These are phyloP conservation scores for Setaria italica DNA, from an alignment of 202 grass and related monocot genomes.

Conservation along the genomic window DNA sequence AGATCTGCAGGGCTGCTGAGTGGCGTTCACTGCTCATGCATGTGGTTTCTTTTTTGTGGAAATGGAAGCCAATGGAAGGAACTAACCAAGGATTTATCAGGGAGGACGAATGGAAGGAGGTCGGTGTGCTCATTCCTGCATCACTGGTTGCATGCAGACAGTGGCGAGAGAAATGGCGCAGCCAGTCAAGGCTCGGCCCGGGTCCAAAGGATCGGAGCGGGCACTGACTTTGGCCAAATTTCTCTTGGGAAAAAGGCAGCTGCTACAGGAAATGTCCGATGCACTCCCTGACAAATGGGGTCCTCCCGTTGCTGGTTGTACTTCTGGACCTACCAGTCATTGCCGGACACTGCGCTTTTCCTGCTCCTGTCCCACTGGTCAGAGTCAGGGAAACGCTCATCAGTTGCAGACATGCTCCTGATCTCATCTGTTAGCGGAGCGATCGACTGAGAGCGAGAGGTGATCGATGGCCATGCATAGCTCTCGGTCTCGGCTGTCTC, in stretches of 20 bases:
- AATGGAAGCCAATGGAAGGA: conserved; percentile 35
- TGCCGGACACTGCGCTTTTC: not conserved
- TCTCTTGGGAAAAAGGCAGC: not conserved
- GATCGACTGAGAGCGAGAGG: not conserved
- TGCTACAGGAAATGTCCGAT: not conserved
- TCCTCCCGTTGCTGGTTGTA: not conserved
- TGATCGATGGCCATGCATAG: not conserved
- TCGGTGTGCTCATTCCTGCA: not conserved
- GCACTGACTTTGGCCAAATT: not conserved
- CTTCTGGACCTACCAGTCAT: not conserved
- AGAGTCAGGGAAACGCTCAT: too few relatives aligned
- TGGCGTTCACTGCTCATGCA: not conserved
- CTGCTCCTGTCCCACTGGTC: not conserved
- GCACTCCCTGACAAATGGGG: not conserved
- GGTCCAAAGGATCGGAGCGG: conserved; percentile 38
- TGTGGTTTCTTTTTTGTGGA: not conserved
- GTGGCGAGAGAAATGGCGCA: not conserved
- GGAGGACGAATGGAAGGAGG: not conserved
- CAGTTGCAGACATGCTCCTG: not conserved
- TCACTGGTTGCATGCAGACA: conserved; percentile 16
- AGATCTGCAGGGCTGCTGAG: not conserved
- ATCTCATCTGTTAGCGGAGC: too few relatives aligned
- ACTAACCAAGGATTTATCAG: conserved; percentile 10
- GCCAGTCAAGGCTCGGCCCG: conserved; percentile 48
- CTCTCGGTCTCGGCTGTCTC: not conserved